Evolutionary conservation across 164 flowering plant genomes (phyloP).

Genomic region (Aristolochia contorta): DNA sequence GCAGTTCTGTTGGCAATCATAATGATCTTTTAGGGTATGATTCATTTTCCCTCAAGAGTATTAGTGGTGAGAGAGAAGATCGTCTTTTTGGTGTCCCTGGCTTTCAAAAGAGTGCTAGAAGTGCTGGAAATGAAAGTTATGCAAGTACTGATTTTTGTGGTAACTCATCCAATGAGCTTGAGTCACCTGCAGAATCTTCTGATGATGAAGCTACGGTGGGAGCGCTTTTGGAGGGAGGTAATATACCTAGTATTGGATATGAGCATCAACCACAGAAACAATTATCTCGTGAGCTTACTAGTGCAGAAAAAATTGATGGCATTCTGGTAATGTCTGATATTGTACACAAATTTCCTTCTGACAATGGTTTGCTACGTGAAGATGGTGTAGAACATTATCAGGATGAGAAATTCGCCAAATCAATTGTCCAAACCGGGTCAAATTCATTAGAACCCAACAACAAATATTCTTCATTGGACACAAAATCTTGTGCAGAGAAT

Average conservation of each 20-base stretch:
- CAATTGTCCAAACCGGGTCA: not conserved
- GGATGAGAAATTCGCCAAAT: not conserved
- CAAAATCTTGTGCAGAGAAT: slow-evolving; percentile 5
- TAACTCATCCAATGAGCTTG: slow-evolving; percentile 3
- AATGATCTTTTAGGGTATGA: slow-evolving; percentile 52
- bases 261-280: not conserved
- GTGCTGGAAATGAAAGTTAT: slow-evolving; percentile 4
- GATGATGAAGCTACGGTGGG: not conserved
- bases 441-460: not conserved
- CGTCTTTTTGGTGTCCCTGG: slow-evolving; percentile 27
- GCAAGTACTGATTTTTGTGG: slow-evolving; percentile 4
- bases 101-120: slow-evolving; percentile 21
- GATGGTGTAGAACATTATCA: not conserved
- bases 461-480: too few relatives aligned
- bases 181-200: not conserved
- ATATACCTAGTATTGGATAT: not conserved
- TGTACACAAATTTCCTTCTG: slow-evolving; percentile 4
- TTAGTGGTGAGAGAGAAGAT: slow-evolving; percentile 25
- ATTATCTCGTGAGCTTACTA: not conserved
- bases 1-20: slow-evolving; percentile 39
- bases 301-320: slow-evolving; percentile 3
- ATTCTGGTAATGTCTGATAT: not conserved
- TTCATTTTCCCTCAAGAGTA: slow-evolving; percentile 39
- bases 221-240: not conserved
- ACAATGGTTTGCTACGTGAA: not conserved